phyloP scores from a whole-genome alignment of 2,329 filamentous ascomycete species.

The Penicillium sp. region DNA sequence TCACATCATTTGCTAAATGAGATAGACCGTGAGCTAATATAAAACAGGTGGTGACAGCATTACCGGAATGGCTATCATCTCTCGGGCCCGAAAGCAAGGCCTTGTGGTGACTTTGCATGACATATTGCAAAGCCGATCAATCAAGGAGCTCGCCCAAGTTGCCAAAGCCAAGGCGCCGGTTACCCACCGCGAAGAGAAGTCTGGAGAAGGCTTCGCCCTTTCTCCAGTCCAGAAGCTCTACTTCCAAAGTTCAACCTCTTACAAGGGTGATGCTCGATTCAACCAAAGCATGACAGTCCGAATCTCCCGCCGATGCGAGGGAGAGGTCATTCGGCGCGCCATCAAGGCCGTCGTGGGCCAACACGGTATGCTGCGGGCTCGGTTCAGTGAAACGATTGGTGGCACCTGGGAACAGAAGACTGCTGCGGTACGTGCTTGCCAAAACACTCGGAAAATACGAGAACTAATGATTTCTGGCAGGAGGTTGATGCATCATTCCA shows the following conservation, averaged over 20 bases:
- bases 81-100: conserved; percentile 38
- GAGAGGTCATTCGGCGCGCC: conserved; percentile 27
- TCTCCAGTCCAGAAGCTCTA: conserved; percentile 40
- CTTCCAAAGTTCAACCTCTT: conserved; percentile 25
- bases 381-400: conserved; percentile 22
- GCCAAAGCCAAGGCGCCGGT: conserved; percentile 20
- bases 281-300: conserved; percentile 39
- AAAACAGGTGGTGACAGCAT: conserved; percentile 41
- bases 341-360: conserved; percentile 32
- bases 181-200: conserved; percentile 26
- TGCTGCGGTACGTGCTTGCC: conserved; percentile 20
- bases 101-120: conserved; percentile 36
- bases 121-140: conserved; percentile 36
- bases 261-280: conserved; percentile 29
- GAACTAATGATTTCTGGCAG: conserved; percentile 21
- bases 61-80: conserved; percentile 41
- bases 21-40: conserved; percentile 8
- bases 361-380: conserved; percentile 38
- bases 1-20: not conserved
- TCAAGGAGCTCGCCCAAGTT: conserved; percentile 32
- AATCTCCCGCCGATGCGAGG: conserved; percentile 27
- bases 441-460: not conserved
- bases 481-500: conserved; percentile 35
- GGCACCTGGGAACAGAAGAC: conserved; percentile 33
- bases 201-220: conserved; percentile 30